Conservation (phyloP, 192 early-diverging fungal genomes). For the Backusella westeae region DNA sequence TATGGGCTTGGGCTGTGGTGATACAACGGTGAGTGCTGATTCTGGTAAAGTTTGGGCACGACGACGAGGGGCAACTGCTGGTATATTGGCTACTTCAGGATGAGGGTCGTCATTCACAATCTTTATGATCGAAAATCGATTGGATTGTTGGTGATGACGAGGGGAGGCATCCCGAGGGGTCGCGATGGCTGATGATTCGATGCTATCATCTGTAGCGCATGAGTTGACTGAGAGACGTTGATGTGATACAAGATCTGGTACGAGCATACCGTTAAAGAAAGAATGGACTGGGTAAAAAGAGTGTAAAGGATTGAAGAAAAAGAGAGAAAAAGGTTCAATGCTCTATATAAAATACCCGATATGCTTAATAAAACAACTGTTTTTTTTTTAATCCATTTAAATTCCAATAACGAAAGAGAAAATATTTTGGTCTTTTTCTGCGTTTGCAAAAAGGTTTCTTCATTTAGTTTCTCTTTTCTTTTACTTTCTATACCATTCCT, state of each 20-base stretch:
- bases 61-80: background rate
- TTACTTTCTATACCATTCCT: background rate
- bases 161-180: conserved; percentile 26
- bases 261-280: background rate
- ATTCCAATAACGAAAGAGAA: background rate
- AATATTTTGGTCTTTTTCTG: background rate
- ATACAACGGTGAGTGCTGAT: background rate
- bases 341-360: conserved; percentile 1
- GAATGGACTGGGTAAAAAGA: background rate
- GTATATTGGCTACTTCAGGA: background rate
- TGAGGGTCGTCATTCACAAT: conserved; percentile 12
- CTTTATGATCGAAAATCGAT: conserved; percentile 17
- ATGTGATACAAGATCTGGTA: background rate
- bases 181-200: conserved; percentile 15
- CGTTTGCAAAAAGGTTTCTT: background rate
- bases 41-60: conserved; percentile 1
- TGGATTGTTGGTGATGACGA: background rate
- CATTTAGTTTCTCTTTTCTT: background rate
- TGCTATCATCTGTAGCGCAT: conserved; percentile 24
- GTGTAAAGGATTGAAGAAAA: background rate
- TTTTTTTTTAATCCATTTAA: background rate
- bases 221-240: conserved; percentile 14
- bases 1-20: background rate
- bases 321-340: background rate
- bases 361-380: background rate